Base-by-base conservation (phyloP, 345 rosid species). In the Eutrema yunnanense region DNA sequence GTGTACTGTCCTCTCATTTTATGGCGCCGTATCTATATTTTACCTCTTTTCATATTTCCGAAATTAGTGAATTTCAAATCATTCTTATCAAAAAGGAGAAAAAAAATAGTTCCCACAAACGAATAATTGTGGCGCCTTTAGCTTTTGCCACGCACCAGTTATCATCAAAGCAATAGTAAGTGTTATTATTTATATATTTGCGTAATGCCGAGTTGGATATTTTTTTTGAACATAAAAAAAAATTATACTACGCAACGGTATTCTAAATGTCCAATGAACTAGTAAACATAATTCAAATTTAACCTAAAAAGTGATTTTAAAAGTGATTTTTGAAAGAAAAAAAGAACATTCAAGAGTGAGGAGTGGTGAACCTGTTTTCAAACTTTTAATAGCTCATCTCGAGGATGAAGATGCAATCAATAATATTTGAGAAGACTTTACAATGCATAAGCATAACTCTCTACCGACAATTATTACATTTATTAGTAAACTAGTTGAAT, bases 311-410 rank as follows among this genome's bases (percentile, higher is more conserved):
- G 16, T 38, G 22, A 64, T 64, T 22, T 22, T 22, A 22, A 32
- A 8, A 22, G 16, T 38, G 22, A 64, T 64, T 22, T 22, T 22
- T 22, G 1, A 22, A 16, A 16, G 16, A 22, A 22, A 22, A 22
- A 22, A 22, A 1, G 22, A 22, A 57, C 43, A 46, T 8, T 64
- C 65, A 19, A 48, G 78, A 57, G 52, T 65, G 9, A 55, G 9
- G 34, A 56, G 60, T 38, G 72, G 51, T 42, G 68, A 74, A 74
- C 41, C 12, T 67, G 62, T 9, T 61, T 48, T 40, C 0, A 9
- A 65, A 22, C 22, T 22, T 22, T 22, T 22, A 22, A 22, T 38
- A 12, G 61, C 66, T 42, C 63, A 67, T 42, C 71, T 11, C 75
- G 54, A 36, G 46, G 44, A 54, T 69, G 59, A 26, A 62, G 70